Percentiles rank a stretch among this genome's conserved stretches.
phyloP scores from a whole-genome alignment of 78 protist genomes.

The Acrasis kona region DNA sequence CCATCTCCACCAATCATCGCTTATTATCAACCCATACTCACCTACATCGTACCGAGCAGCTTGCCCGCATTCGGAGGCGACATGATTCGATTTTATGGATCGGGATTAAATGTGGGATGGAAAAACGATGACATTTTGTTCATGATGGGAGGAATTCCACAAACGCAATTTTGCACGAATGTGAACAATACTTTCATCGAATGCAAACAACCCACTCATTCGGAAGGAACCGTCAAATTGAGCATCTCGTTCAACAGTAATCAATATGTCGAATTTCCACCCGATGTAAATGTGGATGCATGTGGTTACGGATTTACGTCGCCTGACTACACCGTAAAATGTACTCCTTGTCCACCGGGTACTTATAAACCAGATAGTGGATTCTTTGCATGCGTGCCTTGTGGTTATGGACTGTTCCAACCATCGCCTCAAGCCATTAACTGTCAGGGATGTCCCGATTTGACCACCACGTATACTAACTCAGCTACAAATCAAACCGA shows the following conservation, averaged over 20 bases:
- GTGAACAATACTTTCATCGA: neutral
- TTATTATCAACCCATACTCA: neutral
- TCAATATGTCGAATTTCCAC: neutral
- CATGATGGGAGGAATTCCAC: neutral
- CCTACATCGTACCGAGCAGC: neutral
- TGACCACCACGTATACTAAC: neutral
- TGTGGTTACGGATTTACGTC: neutral
- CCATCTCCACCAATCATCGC: neutral
- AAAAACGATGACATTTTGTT: neutral
- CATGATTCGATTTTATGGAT: neutral
- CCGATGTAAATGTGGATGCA: neutral
- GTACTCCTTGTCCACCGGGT: neutral
- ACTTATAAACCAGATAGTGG: slow-evolving; percentile 1
- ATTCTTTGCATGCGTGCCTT: neutral
- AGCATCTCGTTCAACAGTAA: neutral
- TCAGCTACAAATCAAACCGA: neutral
- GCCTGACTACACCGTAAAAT: neutral
- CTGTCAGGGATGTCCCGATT: neutral
- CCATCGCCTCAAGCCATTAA: neutral
- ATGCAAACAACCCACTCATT: neutral
- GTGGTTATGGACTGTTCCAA: neutral
- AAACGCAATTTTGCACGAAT: neutral
- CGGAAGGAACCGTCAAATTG: neutral
- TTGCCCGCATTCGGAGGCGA: neutral
- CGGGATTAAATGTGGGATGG: neutral